Percentiles rank a stretch among this genome's conserved stretches.
Evolutionary conservation across 1,284 basidiomycete species (phyloP).

Genomic region (Sanghuangporus sanghuang): DNA sequence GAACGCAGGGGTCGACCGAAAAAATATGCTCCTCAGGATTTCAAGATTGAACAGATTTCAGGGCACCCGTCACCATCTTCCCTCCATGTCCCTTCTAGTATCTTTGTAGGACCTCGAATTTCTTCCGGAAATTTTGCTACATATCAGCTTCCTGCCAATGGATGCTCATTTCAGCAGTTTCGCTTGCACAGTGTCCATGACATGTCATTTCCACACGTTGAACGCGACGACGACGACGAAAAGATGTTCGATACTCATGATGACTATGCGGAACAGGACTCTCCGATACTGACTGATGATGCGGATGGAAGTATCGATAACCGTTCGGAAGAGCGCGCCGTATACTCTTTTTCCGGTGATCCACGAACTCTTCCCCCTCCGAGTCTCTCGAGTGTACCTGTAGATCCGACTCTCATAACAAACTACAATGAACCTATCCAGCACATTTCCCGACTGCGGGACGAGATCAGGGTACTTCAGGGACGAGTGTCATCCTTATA

Average conservation of each 20-base stretch:
- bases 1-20: conserved; percentile 41
- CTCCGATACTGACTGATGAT: conserved; percentile 1
- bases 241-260: conserved; percentile 4
- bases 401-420: background rate
- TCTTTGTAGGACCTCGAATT: background rate
- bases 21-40: conserved; percentile 27
- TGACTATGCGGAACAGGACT: background rate
- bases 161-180: conserved; percentile 3
- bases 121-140: background rate
- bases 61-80: conserved; percentile 6
- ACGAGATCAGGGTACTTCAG: conserved; percentile 12
- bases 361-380: conserved; percentile 6
- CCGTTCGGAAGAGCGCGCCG: background rate
- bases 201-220: background rate
- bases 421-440: background rate
- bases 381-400: conserved; percentile 2
- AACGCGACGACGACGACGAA: conserved; percentile 2
- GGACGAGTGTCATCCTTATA: conserved; percentile 2
- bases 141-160: background rate
- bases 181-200: conserved; percentile 6
- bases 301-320: conserved; percentile 3
- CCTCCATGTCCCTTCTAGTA: background rate
- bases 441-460: conserved; percentile 3
- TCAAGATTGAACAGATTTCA: background rate
- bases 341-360: background rate